Base-by-base conservation (phyloP, 164 flowering plant genomes). In the Nelumbo lutea region DNA sequence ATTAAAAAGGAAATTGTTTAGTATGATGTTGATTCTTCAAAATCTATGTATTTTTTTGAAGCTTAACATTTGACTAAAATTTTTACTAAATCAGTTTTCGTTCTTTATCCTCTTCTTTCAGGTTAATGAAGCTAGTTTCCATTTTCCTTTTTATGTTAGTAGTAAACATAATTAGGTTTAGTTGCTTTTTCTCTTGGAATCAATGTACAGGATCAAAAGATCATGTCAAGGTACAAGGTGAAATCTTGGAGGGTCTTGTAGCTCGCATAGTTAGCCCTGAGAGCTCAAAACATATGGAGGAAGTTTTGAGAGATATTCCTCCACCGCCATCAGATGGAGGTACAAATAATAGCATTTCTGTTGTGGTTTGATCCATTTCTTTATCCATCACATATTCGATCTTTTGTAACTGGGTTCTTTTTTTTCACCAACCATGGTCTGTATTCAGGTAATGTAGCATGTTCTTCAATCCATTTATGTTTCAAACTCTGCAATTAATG, bases 181-280 rank as follows among this genome's bases (percentile, higher is more conserved):
- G 27, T 61, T 60, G 3, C 6, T 9, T 41, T 15, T 8, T 47
- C 15, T 27, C 64, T 42, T 65, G 44, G 27, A 46, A 42, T 72
- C 61, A 9, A 47, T 68, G 5, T 80, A 73, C 88, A 95, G 98
- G 90, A 70, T 92, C 99, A 63, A 87, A 78, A 77, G 98, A 95
- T 73, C 98, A 95, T 70, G 67, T 84, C 51, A 79, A 84, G 76
- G 93, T 80, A 59, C 98, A 95, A 77, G 98, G 99, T 66, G 99
- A 95, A 80, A 95, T 95, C 65, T 79, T 95, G 68, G 98, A 95
- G 82, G 99, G 99, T 66, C 88, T 95, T 70, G 99, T 95, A 67
- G 97, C 96, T 66, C 99, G 99, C 44, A 83, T 92, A 53, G 99
- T 95, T 44, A 90, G 84, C 76, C 88, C 65, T 70, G 90, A 85